Evolutionary conservation across 208 protist genomes (phyloP).

Genomic region (Trypanosoma melophagium): DNA sequence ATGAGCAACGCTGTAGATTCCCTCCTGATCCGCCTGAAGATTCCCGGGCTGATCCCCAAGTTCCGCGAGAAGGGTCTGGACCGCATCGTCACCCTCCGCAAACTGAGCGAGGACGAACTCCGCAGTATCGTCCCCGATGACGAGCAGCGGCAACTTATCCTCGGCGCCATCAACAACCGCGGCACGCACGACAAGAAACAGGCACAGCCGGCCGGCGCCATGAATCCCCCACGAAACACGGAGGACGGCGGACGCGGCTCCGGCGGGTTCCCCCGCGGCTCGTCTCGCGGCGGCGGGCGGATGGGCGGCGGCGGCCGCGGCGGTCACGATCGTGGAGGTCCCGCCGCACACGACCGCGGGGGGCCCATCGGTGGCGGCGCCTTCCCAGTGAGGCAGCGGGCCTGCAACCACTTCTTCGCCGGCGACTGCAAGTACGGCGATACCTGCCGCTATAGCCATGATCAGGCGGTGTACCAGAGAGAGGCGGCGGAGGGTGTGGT

Average conservation of each 20-base stretch:
- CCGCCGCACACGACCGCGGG: conserved; percentile 36
- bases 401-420: conserved; percentile 74
- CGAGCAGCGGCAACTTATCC: conserved; percentile 56
- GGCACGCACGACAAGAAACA: conserved; percentile 50
- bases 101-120: conserved; percentile 68
- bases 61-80: conserved; percentile 76
- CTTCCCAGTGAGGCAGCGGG: conserved; percentile 31
- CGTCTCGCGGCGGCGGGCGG: conserved; percentile 24
- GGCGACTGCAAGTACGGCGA: conserved; percentile 82
- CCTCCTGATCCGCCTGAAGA: conserved; percentile 75
- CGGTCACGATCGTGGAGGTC: conserved; percentile 41
- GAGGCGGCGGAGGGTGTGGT: conserved; percentile 26
- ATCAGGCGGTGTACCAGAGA: conserved; percentile 38
- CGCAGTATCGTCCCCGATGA: conserved; percentile 71
- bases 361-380: conserved; percentile 25
- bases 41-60: conserved; percentile 64
- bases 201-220: conserved; percentile 24
- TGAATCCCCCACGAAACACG: conserved; percentile 39
- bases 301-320: conserved; percentile 43
- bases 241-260: conserved; percentile 29
- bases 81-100: conserved; percentile 70
- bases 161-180: conserved; percentile 76
- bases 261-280: conserved; percentile 12
- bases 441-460: conserved; percentile 80
- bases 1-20: conserved; percentile 65